Base-by-base conservation (phyloP, 2,329 filamentous ascomycete genomes). In the Boeremia lycopersici region DNA sequence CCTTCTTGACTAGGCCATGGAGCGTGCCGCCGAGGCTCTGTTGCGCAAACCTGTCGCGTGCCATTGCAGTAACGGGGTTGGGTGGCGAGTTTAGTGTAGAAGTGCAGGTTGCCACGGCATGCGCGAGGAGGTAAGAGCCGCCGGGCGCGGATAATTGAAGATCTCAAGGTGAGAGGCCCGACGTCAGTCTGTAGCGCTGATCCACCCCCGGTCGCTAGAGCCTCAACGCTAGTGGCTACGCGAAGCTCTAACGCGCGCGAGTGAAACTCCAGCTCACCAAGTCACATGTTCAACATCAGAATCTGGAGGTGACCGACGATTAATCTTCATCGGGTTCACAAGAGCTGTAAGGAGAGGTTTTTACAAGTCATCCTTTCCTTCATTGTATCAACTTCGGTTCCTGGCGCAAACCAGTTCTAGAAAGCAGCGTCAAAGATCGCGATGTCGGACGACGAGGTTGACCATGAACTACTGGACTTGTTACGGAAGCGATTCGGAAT, bases 401-500 rank as follows among this genome's bases (percentile, higher is more conserved):
- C 36, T 17, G 13, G 50, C 33, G 17, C 6, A 38, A n/a, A 7
- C 7, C n/a, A 7, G 19, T 35, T 12, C 31, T 29, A 30, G 19
- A 12, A n/a, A 30, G 25, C 23, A 29, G 15, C 30, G 28, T 19
- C 28, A 17, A 10, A n/a, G 38, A 23, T 8, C 59, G 78, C 43
- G 65, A 96, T 96, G 90, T 96, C 91, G 41, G 92, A 97, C 79
- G 91, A 96, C 75, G 93, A 96, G 75, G 88, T 89, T 42, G 93
- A 97, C 71, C 88, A 85, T 35, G 93, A 97, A 76, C 86, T 98
- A 40, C 82, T 97, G 17, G 91, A 88, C 63, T 87, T 97, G 17
- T 84, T 98, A 12, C 88, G 92, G 48, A 86, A 95, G 74, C 90
- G 92, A 59, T 82, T 96, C 17, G 84, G 84, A 39, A 77, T 89